Conservation (phyloP, 306 rosid species). For the Quercus rubra region DNA sequence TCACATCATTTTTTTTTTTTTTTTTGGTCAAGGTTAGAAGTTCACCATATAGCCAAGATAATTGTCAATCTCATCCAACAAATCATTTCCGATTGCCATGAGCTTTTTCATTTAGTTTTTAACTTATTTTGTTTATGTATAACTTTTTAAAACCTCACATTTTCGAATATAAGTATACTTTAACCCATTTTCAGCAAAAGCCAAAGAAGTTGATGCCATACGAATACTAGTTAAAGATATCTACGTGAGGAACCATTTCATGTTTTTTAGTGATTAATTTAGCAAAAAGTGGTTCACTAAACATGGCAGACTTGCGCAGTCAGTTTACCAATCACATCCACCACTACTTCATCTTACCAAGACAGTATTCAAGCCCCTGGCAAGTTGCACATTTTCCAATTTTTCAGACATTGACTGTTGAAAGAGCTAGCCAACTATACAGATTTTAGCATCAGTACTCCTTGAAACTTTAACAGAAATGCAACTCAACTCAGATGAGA, state of each 20-base stretch:
- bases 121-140: too few relatives aligned
- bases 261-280: background rate
- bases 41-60: background rate
- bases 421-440: background rate
- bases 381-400: background rate
- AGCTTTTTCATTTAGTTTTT: too few relatives aligned
- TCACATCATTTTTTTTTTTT: slow-evolving; percentile 6
- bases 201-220: too few relatives aligned
- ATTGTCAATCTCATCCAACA: background rate
- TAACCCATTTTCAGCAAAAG: too few relatives aligned
- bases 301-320: background rate
- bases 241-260: background rate
- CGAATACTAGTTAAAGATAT: background rate
- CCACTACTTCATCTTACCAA: background rate
- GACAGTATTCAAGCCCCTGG: slow-evolving; percentile 1
- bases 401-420: background rate
- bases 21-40: background rate
- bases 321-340: background rate
- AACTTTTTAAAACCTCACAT: too few relatives aligned
- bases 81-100: background rate
- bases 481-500: background rate
- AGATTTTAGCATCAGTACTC: slow-evolving; percentile 9
- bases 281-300: background rate
- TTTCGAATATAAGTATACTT: too few relatives aligned
- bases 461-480: background rate